Percentiles rank a stretch among this genome's conserved stretches.
phyloP scores from a whole-genome alignment of 208 protist genomes.

The Zelonia costaricensis region DNA sequence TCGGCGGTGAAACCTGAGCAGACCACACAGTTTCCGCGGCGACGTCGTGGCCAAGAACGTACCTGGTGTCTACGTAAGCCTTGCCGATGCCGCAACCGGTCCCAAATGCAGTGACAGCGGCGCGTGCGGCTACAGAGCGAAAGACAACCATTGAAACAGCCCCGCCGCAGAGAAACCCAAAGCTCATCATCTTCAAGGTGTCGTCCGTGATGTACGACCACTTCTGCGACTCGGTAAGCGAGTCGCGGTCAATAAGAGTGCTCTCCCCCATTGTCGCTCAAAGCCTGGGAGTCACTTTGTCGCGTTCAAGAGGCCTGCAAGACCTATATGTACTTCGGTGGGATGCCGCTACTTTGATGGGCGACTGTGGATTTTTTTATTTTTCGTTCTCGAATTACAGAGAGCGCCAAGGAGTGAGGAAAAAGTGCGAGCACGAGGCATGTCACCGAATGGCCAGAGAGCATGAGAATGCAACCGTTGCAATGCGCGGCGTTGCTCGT shows the following conservation, averaged over 20 bases:
- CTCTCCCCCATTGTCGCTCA: conserved; percentile 19
- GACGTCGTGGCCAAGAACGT: conserved; percentile 83
- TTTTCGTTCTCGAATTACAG: conserved; percentile 2
- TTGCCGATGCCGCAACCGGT: conserved; percentile 82
- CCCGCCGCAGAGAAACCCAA: conserved; percentile 72
- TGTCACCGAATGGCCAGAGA: too few species aligned
- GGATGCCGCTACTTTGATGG: too few species aligned
- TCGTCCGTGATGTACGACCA: conserved; percentile 84
- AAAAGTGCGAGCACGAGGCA: too few species aligned
- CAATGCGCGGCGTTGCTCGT: too few species aligned
- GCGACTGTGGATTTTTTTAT: conserved; percentile 10
- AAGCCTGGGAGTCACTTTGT: too few species aligned
- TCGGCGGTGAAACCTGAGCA: conserved; percentile 47
- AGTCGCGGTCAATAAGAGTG: conserved; percentile 49
- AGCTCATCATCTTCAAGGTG: conserved; percentile 68
- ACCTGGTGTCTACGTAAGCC: conserved; percentile 85
- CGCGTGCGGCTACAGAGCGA: conserved; percentile 55
- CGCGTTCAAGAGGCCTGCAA: too few species aligned
- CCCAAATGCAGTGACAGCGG: conserved; percentile 62
- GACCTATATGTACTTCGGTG: too few species aligned
- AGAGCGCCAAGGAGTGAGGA: background rate
- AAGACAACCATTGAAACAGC: conserved; percentile 67
- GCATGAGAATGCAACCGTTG: too few species aligned
- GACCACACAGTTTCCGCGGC: conserved; percentile 65
- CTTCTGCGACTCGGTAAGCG: conserved; percentile 76